phyloP scores from a whole-genome alignment of 202 grass and related monocot species.

The Saccharum hybrid region DNA sequence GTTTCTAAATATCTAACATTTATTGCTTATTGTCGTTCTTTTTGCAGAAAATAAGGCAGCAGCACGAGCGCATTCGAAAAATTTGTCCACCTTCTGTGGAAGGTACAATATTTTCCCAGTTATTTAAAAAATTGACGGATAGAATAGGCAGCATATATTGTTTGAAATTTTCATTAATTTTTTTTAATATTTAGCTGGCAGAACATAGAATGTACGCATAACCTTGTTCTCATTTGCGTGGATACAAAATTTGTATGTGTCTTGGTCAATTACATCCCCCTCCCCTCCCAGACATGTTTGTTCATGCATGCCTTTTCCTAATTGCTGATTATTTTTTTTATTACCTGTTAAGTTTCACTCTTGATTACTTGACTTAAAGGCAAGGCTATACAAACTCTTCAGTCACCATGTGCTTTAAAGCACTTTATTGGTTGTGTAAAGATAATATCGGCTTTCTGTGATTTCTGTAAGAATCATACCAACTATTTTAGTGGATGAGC shows the following conservation, averaged over 20 bases:
- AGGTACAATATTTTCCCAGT: slow-evolving; percentile 58
- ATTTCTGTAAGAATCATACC: slow-evolving; percentile 17
- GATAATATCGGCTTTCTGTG: background rate
- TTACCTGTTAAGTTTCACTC: background rate
- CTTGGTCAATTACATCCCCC: background rate
- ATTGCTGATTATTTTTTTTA: background rate
- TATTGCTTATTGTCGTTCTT: slow-evolving; percentile 12
- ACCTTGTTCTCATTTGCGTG: slow-evolving; percentile 9
- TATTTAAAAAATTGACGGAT: background rate
- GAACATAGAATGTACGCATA: background rate
- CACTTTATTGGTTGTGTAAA: background rate
- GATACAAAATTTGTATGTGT: slow-evolving; percentile 1
- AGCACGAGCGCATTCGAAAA: slow-evolving; percentile 84
- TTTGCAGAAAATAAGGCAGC: slow-evolving; percentile 80
- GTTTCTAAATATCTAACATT: slow-evolving; percentile 12
- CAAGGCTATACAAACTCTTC: slow-evolving; percentile 8
- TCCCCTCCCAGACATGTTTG: background rate
- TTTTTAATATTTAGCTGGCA: background rate
- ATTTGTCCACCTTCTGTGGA: slow-evolving; percentile 87
- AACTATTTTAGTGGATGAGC: slow-evolving; percentile 27
- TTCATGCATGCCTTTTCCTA: too few species aligned
- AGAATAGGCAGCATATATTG: too few species aligned
- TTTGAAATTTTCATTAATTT: background rate
- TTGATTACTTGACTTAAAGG: background rate
- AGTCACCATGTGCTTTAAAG: slow-evolving; percentile 25